These are phyloP conservation scores for Astrothelium macrocarpum DNA, from an alignment of 495 filamentous ascomycete species.

Conservation along the genomic window DNA sequence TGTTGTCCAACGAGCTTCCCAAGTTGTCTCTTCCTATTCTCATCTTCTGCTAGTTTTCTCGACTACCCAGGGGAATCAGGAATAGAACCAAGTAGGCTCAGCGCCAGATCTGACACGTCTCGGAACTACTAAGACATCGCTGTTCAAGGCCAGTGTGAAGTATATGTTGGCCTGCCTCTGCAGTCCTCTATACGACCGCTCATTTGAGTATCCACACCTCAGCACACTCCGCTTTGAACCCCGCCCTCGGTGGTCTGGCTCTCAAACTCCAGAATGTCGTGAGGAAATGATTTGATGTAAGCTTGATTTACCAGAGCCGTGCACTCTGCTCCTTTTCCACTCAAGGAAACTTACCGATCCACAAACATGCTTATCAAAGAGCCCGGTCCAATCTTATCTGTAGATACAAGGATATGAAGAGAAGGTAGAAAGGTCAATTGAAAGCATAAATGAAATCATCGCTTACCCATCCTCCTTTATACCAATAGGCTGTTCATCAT, in stretches of 20 bases:
- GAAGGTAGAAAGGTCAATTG: constrained; percentile 8
- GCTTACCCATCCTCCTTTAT: constrained; percentile 99
- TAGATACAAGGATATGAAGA: background rate
- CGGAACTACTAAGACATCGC: too few species aligned
- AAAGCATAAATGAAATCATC: constrained; percentile 16
- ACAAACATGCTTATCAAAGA: background rate
- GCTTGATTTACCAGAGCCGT: background rate
- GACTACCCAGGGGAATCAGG: too few species aligned
- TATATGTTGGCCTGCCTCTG: too few species aligned
- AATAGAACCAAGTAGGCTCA: too few species aligned
- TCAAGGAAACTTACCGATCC: background rate
- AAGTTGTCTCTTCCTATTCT: background rate
- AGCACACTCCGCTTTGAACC: too few species aligned
- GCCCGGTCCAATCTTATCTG: background rate
- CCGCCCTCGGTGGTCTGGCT: background rate
- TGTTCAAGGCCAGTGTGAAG: too few species aligned
- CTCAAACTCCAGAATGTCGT: background rate
- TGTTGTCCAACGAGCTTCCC: background rate
- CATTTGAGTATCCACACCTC: too few species aligned
- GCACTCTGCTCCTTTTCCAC: background rate
- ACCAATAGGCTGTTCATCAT: constrained; percentile 39
- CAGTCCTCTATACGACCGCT: too few species aligned
- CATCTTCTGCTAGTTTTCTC: background rate
- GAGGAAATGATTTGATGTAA: background rate
- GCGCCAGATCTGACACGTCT: too few species aligned